Evolutionary conservation across 257 asterid genomes (phyloP).

Genomic region (Linaria vulgaris): DNA sequence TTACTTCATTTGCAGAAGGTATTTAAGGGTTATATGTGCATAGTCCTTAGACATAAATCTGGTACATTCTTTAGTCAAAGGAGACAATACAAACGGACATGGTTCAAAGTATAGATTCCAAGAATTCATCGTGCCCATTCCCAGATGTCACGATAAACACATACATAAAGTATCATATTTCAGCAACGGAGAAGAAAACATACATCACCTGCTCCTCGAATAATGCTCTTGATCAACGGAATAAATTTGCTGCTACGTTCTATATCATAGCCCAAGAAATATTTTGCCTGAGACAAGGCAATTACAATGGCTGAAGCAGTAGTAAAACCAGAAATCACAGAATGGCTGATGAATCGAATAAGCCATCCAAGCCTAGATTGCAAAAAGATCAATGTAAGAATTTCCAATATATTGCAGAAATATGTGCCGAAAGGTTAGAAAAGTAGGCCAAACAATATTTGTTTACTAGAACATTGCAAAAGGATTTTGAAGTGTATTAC

Average conservation of each 20-base stretch:
- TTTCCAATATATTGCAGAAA: conserved; percentile 11
- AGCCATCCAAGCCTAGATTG: conserved; percentile 96
- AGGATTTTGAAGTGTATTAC: conserved; percentile 4
- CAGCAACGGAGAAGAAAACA: conserved; percentile 24
- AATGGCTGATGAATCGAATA: conserved; percentile 96
- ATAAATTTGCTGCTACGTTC: conserved; percentile 95
- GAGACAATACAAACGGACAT: background rate
- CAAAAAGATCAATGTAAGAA: conserved; percentile 35
- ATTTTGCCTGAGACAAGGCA: conserved; percentile 94
- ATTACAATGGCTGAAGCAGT: conserved; percentile 99
- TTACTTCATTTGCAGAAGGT: conserved; percentile 1
- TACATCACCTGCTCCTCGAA: conserved; percentile 87
- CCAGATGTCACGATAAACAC: background rate
- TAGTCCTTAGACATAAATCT: conserved; percentile 15
- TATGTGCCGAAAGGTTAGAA: background rate
- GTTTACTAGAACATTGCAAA: conserved; percentile 15
- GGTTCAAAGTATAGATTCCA: conserved; percentile 13
- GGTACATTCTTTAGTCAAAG: conserved; percentile 10
- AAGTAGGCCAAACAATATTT: background rate
- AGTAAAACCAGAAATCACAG: conserved; percentile 99
- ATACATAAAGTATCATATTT: background rate
- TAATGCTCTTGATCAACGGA: conserved; percentile 80
- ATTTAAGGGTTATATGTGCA: conserved; percentile 10
- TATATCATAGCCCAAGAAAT: conserved; percentile 91
- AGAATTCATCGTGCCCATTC: conserved; percentile 3